Conservation (phyloP, 768 basidiomycete species). For the Paxillus rubicundulus region DNA sequence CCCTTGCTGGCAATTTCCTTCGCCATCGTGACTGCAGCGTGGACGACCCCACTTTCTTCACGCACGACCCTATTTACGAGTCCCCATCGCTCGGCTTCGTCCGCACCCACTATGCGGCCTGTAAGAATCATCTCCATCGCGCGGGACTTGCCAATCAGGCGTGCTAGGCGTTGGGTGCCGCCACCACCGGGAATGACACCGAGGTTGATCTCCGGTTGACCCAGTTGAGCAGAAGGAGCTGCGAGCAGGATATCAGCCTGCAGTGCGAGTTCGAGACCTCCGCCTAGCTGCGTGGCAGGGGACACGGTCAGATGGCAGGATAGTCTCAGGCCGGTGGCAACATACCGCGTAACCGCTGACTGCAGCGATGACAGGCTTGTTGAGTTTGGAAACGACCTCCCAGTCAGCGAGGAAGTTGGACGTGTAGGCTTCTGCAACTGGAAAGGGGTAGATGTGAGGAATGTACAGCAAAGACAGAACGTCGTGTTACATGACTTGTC, state of each 20-base stretch:
- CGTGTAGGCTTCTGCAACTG: conserved; percentile 85
- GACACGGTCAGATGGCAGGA: background rate
- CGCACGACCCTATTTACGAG: conserved; percentile 79
- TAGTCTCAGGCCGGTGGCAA: conserved; percentile 6
- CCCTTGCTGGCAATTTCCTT: conserved; percentile 79
- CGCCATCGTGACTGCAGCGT: conserved; percentile 82
- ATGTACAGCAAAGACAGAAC: background rate
- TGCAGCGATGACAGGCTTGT: conserved; percentile 94
- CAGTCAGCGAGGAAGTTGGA: conserved; percentile 85
- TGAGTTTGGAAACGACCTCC: conserved; percentile 65
- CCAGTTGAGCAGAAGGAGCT: conserved; percentile 86
- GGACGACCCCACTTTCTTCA: conserved; percentile 78
- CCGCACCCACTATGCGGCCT: conserved; percentile 74
- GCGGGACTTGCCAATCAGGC: conserved; percentile 84
- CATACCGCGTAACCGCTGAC: conserved; percentile 91
- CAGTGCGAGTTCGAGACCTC: conserved; percentile 94
- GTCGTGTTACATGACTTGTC: conserved; percentile 63
- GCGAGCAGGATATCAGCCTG: conserved; percentile 96
- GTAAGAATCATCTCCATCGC: conserved; percentile 95
- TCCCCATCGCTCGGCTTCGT: conserved; percentile 86
- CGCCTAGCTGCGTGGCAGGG: conserved; percentile 68
- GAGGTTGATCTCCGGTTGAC: conserved; percentile 98
- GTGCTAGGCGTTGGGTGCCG: conserved; percentile 87
- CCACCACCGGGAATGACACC: conserved; percentile 95
- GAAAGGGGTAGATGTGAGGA: background rate